Evolutionary conservation across 1,139 yeast species (phyloP).

Genomic region (Yamadazyma diddensiae): DNA sequence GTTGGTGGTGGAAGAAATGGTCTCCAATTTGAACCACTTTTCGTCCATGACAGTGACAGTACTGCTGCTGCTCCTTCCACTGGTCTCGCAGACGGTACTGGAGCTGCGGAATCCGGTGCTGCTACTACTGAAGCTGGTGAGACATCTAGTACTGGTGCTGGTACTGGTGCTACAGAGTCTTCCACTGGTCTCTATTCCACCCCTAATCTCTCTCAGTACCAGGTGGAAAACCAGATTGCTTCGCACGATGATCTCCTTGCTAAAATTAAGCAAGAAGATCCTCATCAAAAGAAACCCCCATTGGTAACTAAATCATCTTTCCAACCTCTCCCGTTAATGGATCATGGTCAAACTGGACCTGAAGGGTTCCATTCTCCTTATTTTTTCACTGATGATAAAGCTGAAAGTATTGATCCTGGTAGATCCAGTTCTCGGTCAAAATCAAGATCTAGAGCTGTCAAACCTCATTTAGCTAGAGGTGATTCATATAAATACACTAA

Average conservation of each 20-base stretch:
- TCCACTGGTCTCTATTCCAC: conserved; percentile 28
- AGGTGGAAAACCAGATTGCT: conserved; percentile 39
- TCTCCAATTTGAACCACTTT: conserved; percentile 8
- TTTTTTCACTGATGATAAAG: conserved; percentile 36
- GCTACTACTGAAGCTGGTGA: background rate
- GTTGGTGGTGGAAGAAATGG: too few species aligned
- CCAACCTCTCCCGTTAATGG: conserved; percentile 14
- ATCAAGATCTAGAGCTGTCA: conserved; percentile 27
- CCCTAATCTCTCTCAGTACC: conserved; percentile 49
- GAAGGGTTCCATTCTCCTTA: conserved; percentile 43
- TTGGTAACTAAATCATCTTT: conserved; percentile 2
- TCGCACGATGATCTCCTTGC: conserved; percentile 36
- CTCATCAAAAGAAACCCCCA: conserved; percentile 21
- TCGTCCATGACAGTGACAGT: too few species aligned
- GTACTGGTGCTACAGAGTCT: conserved; percentile 15
- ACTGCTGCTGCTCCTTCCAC: too few species aligned
- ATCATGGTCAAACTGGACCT: conserved; percentile 9
- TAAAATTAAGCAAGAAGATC: conserved; percentile 37
- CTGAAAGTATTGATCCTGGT: conserved; percentile 25
- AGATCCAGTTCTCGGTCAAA: conserved; percentile 24
- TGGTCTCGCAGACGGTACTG: conserved; percentile 2
- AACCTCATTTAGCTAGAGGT: conserved; percentile 65
- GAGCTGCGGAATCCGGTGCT: background rate
- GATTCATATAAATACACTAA: conserved; percentile 57
- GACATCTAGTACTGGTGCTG: conserved; percentile 14